These are phyloP conservation scores for Wakefieldia striispora DNA, from an alignment of 768 basidiomycete species.

Conservation along the genomic window DNA sequence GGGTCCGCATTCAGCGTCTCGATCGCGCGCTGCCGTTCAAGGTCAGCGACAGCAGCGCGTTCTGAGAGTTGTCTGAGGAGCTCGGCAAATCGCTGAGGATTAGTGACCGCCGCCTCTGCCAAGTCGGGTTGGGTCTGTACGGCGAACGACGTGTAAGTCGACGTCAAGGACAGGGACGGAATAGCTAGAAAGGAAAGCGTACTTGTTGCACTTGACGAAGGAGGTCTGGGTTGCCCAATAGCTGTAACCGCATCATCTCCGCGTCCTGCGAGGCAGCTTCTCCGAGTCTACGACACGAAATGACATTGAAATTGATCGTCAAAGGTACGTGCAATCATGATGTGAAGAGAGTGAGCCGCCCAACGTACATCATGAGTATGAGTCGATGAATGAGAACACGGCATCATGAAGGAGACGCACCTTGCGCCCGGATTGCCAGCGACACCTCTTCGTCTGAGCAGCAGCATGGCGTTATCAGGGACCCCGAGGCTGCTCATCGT, in stretches of 20 bases:
- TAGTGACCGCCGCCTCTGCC: constrained; percentile 61
- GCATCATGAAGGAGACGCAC: constrained; percentile 10
- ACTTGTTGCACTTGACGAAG: constrained; percentile 75
- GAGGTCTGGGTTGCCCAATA: constrained; percentile 79
- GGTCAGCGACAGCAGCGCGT: constrained; percentile 51
- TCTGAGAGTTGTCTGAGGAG: constrained; percentile 62
- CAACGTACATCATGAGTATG: too few relatives aligned
- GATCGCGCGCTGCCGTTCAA: constrained; percentile 59
- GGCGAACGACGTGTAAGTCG: neutral
- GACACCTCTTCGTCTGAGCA: constrained; percentile 61
- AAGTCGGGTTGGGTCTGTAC: constrained; percentile 78
- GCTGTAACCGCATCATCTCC: constrained; percentile 87
- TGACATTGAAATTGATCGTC: neutral
- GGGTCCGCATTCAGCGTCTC: constrained; percentile 80
- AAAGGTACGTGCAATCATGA: too few relatives aligned
- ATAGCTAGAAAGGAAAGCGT: neutral
- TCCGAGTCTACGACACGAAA: constrained; percentile 34
- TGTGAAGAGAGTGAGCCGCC: too few relatives aligned
- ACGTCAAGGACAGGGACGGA: neutral
- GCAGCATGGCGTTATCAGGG: constrained; percentile 56
- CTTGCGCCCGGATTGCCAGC: constrained; percentile 42
- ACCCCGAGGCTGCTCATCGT: constrained; percentile 71
- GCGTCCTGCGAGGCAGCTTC: constrained; percentile 67
- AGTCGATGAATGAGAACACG: too few relatives aligned
- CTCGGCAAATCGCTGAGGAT: constrained; percentile 74